These are phyloP conservation scores for Yamadazyma takamatsuzukensis DNA, from an alignment of 805 yeast genomes.

Conservation along the genomic window DNA sequence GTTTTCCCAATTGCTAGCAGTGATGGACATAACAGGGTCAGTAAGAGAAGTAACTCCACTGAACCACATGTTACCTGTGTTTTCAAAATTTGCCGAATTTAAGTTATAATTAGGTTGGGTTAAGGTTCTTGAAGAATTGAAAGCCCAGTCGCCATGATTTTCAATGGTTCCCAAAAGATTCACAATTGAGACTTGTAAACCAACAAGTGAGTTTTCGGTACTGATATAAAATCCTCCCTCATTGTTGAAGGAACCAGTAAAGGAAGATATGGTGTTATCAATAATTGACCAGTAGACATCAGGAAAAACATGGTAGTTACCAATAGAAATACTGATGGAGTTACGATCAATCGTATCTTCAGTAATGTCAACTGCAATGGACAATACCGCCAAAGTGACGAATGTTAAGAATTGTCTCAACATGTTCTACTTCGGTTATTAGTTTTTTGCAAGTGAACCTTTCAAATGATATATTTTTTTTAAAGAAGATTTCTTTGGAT, in stretches of 20 bases:
- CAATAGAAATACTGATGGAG: neutral
- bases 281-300: slow-evolving; percentile 17
- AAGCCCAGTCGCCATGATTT: slow-evolving; percentile 19
- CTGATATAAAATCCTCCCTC: slow-evolving; percentile 17
- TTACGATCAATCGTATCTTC: slow-evolving; percentile 4
- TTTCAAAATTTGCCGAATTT: slow-evolving; percentile 9
- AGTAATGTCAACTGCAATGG: no score
- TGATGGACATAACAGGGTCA: slow-evolving; percentile 12
- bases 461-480: no score
- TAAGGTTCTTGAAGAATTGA: slow-evolving; percentile 12
- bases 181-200: slow-evolving; percentile 11
- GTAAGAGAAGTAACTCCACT: slow-evolving; percentile 12
- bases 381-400: no score
- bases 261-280: slow-evolving; percentile 9
- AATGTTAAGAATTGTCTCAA: no score
- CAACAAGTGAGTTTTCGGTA: slow-evolving; percentile 9
- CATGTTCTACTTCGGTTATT: no score
- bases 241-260: slow-evolving; percentile 13
- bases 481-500: no score
- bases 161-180: slow-evolving; percentile 10
- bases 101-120: slow-evolving; percentile 13
- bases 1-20: slow-evolving; percentile 10
- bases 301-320: slow-evolving; percentile 4
- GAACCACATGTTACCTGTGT: slow-evolving; percentile 15
- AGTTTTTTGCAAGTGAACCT: no score